Evolutionary conservation across 2,329 filamentous ascomycete genomes (phyloP).

Genomic region (Pseudogymnoascus sp.): DNA sequence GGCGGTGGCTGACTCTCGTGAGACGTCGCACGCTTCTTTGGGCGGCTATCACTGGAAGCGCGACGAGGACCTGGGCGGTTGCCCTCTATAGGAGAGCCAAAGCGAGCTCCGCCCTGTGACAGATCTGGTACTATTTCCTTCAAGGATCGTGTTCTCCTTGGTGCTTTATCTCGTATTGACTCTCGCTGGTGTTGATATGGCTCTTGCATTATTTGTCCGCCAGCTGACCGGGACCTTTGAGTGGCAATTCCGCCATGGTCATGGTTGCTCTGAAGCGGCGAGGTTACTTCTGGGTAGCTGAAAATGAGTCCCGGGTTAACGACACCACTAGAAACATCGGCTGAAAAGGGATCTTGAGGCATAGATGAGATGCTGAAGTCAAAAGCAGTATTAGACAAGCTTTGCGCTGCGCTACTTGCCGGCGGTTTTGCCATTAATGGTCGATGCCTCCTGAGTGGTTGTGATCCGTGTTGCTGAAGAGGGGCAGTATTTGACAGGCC

Average conservation of each 20-base stretch:
- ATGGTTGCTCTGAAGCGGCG: neutral
- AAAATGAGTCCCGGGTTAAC: slow-evolving; percentile 54
- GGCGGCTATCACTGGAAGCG: slow-evolving; percentile 25
- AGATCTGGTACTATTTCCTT: slow-evolving; percentile 14
- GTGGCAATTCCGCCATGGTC: slow-evolving; percentile 6
- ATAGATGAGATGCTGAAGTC: slow-evolving; percentile 33
- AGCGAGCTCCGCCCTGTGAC: slow-evolving; percentile 23
- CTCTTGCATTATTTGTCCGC: slow-evolving; percentile 21
- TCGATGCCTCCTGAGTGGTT: neutral
- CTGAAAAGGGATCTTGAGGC: slow-evolving; percentile 43
- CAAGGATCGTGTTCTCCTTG: slow-evolving; percentile 17
- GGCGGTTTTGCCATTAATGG: slow-evolving; percentile 9
- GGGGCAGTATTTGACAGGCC: slow-evolving; percentile 28
- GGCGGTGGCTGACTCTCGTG: neutral
- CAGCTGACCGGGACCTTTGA: slow-evolving; percentile 22
- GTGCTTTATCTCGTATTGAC: slow-evolving; percentile 24
- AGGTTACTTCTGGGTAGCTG: slow-evolving; percentile 34
- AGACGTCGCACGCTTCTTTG: slow-evolving; percentile 5
- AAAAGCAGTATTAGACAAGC: slow-evolving; percentile 36
- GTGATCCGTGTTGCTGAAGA: slow-evolving; percentile 1
- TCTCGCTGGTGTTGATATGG: slow-evolving; percentile 29
- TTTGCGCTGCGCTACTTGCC: slow-evolving; percentile 21
- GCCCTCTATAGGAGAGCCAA: slow-evolving; percentile 25
- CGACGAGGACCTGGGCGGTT: slow-evolving; percentile 22
- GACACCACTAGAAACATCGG: slow-evolving; percentile 38